Percentiles rank a stretch among this genome's conserved stretches.
Evolutionary conservation across 495 filamentous ascomycete species (phyloP).

Genomic region (Talaromyces trachyspermus): DNA sequence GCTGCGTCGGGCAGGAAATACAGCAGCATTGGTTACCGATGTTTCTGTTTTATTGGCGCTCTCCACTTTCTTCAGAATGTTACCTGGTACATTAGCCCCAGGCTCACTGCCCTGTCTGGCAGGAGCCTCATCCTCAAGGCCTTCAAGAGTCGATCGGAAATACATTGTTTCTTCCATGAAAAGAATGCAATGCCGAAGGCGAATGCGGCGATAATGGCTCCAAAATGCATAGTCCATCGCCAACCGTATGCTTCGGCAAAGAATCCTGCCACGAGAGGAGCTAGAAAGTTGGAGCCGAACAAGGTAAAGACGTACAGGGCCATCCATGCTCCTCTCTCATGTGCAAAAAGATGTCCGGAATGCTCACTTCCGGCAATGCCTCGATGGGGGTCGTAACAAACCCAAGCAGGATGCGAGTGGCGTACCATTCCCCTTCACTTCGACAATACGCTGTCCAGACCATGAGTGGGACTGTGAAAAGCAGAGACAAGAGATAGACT

Average conservation of each 20-base stretch:
- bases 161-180: conserved; percentile 49
- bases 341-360: conserved; percentile 46
- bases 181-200: conserved; percentile 44
- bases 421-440: conserved; percentile 41
- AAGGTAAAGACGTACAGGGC: conserved; percentile 42
- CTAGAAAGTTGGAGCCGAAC: conserved; percentile 40
- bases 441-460: conserved; percentile 36
- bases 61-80: too few relatives aligned
- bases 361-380: conserved; percentile 36
- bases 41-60: too few relatives aligned
- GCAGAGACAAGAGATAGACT: conserved; percentile 20
- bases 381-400: conserved; percentile 45
- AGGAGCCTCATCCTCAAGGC: too few relatives aligned
- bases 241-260: conserved; percentile 39
- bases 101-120: too few relatives aligned
- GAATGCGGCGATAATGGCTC: conserved; percentile 41
- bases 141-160: conserved; percentile 19
- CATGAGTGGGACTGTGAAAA: conserved; percentile 22
- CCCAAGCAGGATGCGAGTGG: conserved; percentile 42
- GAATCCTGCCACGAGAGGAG: conserved; percentile 42
- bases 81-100: too few relatives aligned
- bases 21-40: too few relatives aligned
- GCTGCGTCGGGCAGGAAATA: too few relatives aligned
- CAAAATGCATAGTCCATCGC: conserved; percentile 41
- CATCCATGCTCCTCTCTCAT: conserved; percentile 45